phyloP scores from a whole-genome alignment of 2,329 filamentous ascomycete species.

The Mollisia scopiformis region DNA sequence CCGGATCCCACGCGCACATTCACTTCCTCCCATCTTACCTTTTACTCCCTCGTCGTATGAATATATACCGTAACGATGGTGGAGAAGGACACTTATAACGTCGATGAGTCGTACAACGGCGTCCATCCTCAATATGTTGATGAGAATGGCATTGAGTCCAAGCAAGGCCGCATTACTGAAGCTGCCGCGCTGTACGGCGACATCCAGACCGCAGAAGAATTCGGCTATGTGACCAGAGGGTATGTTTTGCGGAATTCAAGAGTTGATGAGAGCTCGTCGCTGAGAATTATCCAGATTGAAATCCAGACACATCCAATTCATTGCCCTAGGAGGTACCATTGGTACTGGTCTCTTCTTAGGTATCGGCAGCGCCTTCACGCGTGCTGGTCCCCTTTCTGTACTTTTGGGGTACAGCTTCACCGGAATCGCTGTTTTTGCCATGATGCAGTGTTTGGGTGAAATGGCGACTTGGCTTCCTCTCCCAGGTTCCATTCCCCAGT shows the following conservation, averaged over 20 bases:
- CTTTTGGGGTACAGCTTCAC: constrained; percentile 56
- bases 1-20: background rate
- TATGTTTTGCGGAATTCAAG: constrained; percentile 31
- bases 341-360: constrained; percentile 58
- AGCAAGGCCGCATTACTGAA: constrained; percentile 43
- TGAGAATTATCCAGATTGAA: constrained; percentile 29
- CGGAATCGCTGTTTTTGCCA: constrained; percentile 53
- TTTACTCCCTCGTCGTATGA: background rate
- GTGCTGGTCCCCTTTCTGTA: constrained; percentile 55
- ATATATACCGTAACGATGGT: constrained; percentile 8
- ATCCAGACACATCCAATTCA: constrained; percentile 60
- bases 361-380: constrained; percentile 54
- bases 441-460: constrained; percentile 54
- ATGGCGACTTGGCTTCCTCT: constrained; percentile 55
- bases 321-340: constrained; percentile 61
- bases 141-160: constrained; percentile 31
- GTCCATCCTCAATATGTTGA: constrained; percentile 26
- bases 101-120: constrained; percentile 27
- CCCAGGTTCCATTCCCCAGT: constrained; percentile 54
- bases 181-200: constrained; percentile 56
- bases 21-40: background rate
- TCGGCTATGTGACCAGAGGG: constrained; percentile 54
- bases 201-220: constrained; percentile 51
- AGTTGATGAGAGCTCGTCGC: background rate
- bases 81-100: constrained; percentile 31